These are phyloP conservation scores for Pestalotiopsis sp. DNA, from an alignment of 2,329 filamentous ascomycete genomes.

Conservation along the genomic window DNA sequence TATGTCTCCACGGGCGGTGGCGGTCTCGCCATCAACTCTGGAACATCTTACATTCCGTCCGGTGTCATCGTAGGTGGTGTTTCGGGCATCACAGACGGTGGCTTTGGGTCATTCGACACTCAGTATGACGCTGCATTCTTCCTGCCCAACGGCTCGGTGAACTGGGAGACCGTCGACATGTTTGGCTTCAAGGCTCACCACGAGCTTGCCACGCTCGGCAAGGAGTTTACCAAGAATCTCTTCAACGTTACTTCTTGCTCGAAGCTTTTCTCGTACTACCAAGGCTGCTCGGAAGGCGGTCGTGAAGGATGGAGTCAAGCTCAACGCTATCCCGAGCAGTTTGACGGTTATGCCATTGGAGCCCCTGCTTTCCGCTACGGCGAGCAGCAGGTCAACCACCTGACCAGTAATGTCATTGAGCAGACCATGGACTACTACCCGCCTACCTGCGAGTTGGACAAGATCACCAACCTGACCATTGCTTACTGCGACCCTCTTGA, in stretches of 20 bases:
- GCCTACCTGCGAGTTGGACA: slow-evolving; percentile 44
- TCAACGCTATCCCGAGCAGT: slow-evolving; percentile 51
- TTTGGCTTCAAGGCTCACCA: slow-evolving; percentile 40
- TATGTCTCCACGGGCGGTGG: slow-evolving; percentile 50
- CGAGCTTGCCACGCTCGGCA: slow-evolving; percentile 42
- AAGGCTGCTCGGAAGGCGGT: slow-evolving; percentile 57
- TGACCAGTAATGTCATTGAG: slow-evolving; percentile 41
- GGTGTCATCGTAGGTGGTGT: slow-evolving; percentile 46
- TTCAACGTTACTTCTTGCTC: slow-evolving; percentile 33
- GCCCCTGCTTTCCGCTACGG: slow-evolving; percentile 49
- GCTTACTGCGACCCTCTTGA: slow-evolving; percentile 57
- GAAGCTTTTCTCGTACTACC: slow-evolving; percentile 50
- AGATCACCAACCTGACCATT: slow-evolving; percentile 56
- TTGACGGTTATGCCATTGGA: slow-evolving; percentile 47
- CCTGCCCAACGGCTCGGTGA: slow-evolving; percentile 39
- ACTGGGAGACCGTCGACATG: slow-evolving; percentile 37
- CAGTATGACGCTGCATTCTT: slow-evolving; percentile 39
- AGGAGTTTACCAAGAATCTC: slow-evolving; percentile 43
- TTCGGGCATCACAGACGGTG: slow-evolving; percentile 50
- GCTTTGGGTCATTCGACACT: slow-evolving; percentile 49
- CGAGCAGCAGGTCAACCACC: slow-evolving; percentile 47
- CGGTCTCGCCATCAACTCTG: slow-evolving; percentile 46
- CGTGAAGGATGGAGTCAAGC: slow-evolving; percentile 51
- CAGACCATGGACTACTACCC: slow-evolving; percentile 42
- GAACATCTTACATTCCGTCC: slow-evolving; percentile 32